These are phyloP conservation scores for Dactylorhiza incarnata DNA, from an alignment of 106 monocot species.

Conservation along the genomic window DNA sequence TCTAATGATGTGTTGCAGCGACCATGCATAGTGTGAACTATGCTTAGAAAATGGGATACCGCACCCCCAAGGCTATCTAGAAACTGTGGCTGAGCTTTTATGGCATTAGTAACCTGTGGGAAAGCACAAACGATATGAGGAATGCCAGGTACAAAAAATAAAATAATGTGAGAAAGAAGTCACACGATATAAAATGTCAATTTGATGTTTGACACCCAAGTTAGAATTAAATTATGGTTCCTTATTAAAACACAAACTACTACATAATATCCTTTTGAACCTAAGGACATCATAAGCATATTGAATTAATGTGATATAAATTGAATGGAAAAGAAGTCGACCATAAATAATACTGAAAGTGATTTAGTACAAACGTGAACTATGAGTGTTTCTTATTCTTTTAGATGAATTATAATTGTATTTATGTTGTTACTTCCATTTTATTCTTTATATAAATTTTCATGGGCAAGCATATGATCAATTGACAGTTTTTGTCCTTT, in stretches of 20 bases:
- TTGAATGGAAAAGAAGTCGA: not conserved
- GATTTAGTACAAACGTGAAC: no score
- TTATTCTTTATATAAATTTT: no score
- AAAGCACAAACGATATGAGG: not conserved
- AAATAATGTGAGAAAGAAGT: not conserved
- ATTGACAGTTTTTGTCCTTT: no score
- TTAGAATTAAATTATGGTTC: not conserved
- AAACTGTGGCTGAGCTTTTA: conserved; percentile 62
- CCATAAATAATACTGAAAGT: not conserved
- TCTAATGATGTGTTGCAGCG: conserved; percentile 70
- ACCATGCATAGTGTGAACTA: conserved; percentile 76
- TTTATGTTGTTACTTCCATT: no score
- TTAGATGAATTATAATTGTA: no score
- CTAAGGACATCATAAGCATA: not conserved
- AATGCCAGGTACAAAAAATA: not conserved
- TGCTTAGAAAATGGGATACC: conserved; percentile 62
- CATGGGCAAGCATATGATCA: no score
- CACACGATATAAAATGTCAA: not conserved
- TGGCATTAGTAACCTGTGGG: conserved; percentile 65
- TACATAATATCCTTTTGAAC: not conserved
- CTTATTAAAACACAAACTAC: no score
- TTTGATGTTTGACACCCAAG: not conserved
- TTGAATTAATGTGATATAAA: not conserved
- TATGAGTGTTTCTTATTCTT: no score
- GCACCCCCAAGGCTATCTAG: conserved; percentile 25